A percentile compares a stretch with the other conserved stretches of the same genome.
Conservation (phyloP, 179 eudicot genomes). For the Monotropa hypopitys region DNA sequence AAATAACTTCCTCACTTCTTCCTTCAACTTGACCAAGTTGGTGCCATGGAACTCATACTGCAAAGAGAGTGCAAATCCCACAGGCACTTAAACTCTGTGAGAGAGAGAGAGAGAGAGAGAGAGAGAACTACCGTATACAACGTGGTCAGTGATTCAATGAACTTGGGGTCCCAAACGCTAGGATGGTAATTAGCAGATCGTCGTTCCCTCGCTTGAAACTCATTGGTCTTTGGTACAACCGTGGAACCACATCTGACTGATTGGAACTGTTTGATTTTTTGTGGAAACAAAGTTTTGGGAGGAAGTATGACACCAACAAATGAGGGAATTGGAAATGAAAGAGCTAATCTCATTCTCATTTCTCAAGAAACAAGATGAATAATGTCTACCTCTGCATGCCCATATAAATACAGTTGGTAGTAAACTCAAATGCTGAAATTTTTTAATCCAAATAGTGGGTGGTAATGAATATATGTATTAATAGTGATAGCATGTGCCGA, state of each 20-base stretch:
- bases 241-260: not conserved
- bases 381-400: too few species aligned
- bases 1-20: not conserved
- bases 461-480: too few species aligned
- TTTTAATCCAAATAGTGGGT: too few species aligned
- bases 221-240: not conserved
- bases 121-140: not conserved
- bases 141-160: constrained; percentile 4
- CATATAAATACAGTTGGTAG: too few species aligned
- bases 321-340: not conserved
- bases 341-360: not conserved
- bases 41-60: constrained; percentile 4
- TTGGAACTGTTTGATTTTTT: not conserved
- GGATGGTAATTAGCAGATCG: constrained; percentile 14
- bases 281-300: not conserved
- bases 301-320: not conserved
- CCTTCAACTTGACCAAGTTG: not conserved
- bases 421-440: too few species aligned
- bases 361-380: too few species aligned
- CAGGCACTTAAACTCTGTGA: not conserved
- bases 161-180: constrained; percentile 7
- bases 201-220: constrained; percentile 1
- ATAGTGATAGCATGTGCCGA: too few species aligned
- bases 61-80: not conserved
- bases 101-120: not conserved